Conservation (phyloP, 352 stramenopile species). For the Pythium apleroticum region DNA sequence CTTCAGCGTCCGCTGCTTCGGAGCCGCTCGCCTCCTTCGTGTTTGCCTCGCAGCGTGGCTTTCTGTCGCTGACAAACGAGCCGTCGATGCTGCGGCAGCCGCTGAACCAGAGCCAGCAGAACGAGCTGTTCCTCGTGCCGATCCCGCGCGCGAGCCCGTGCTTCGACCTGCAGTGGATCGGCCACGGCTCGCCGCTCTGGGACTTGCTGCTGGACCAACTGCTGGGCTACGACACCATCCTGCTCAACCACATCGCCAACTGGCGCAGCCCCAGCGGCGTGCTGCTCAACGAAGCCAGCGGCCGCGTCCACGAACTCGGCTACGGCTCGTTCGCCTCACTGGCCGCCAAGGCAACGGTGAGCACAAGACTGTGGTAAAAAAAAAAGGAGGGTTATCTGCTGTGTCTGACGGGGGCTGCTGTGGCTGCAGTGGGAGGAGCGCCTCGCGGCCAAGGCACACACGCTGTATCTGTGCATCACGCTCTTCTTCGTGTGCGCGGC, state of each 20-base stretch:
- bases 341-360: conserved; percentile 31
- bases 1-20: neutral
- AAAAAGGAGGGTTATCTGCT: too few relatives aligned
- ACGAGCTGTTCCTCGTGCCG: conserved; percentile 30
- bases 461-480: conserved; percentile 90
- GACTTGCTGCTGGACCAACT: conserved; percentile 39
- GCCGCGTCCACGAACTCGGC: conserved; percentile 67
- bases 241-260: conserved; percentile 90
- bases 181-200: conserved; percentile 39
- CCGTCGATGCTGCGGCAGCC: conserved; percentile 18
- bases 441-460: conserved; percentile 82
- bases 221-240: conserved; percentile 90
- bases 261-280: conserved; percentile 56
- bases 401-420: neutral
- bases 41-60: conserved; percentile 61
- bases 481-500: conserved; percentile 94
- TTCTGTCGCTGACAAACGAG: conserved; percentile 64
- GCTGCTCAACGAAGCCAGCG: conserved; percentile 63
- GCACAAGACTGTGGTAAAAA: conserved; percentile 10
- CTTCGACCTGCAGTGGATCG: conserved; percentile 50
- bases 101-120: conserved; percentile 4
- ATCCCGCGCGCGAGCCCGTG: conserved; percentile 44
- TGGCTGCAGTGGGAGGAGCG: conserved; percentile 35
- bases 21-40: conserved; percentile 43
- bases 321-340: conserved; percentile 57